Base-by-base conservation (phyloP, 306 rosid species). In the Fragaria iinumae region DNA sequence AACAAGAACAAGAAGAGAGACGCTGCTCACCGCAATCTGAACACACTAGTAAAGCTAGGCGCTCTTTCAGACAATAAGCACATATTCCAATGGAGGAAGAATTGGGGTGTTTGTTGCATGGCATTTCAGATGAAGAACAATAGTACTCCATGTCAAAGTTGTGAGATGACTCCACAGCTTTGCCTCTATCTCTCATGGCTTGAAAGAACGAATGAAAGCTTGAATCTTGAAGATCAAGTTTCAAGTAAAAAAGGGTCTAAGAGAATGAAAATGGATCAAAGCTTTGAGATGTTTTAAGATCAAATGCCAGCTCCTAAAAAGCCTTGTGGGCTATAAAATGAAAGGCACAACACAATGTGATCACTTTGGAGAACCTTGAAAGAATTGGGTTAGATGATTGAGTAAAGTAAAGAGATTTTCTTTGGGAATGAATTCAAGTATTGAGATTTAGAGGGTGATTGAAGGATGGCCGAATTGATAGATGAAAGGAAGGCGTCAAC, bases 21-120 rank as follows among this genome's bases (percentile, higher is more conserved):
- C 99, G 85, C 80, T 96, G 99, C 81, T 96, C 99, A 0, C 99
- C 99, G n/a, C 99, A 96, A 64, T 96, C 98, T 4, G 99, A 93
- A 71, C 99, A 96, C 1, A 90, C 98, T 18, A 96, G 90, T 76
- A 84, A 84, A 52, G 91, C 84, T 67, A 96, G 75, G 11, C 99
- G 94, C 11, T 96, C 99, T 74, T 92, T 91, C 23, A 96, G 88
- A 80, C 99, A 96, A 14, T 84, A 80, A 70, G 98, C 93, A 68
- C 99, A 96, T 2, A 96, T 88, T 4, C 99, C 99, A n/a, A 79
- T 89, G 0, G 97, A 83, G 4, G 96, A 87, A 23, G 96, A 88
- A 79, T 97, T 86, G 11, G 98, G 98, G 72, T 96, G 99, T 69
- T 82, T 91, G 81, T 79, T 86, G 71, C 99, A 96, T 11, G 88